These are phyloP conservation scores for Byssothecium circinans DNA, from an alignment of 2,329 filamentous ascomycete genomes.

Conservation along the genomic window DNA sequence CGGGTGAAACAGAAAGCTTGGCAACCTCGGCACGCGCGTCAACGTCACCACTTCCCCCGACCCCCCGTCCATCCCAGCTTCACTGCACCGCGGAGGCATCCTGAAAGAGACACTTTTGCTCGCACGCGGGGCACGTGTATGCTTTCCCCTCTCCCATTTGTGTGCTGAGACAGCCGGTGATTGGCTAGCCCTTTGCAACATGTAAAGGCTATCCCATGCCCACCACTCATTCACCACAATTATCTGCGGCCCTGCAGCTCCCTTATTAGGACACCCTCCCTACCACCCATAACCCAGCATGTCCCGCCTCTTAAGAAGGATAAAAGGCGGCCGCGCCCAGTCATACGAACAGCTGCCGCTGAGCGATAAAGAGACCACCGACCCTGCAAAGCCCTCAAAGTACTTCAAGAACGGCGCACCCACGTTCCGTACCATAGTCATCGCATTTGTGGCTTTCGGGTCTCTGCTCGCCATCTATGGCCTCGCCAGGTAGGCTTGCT, in stretches of 20 bases:
- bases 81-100: no score
- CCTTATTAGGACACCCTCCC: no score
- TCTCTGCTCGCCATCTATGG: constrained; percentile 26
- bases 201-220: constrained; percentile 8
- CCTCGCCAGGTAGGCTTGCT: constrained; percentile 23
- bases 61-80: neutral
- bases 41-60: neutral
- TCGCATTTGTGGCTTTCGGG: constrained; percentile 21
- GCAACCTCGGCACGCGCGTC: no score
- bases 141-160: neutral
- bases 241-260: no score
- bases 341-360: constrained; percentile 34
- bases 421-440: constrained; percentile 10
- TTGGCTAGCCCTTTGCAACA: constrained; percentile 1
- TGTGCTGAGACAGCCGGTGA: neutral
- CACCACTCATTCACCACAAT: no score
- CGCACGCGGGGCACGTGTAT: constrained; percentile 1
- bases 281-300: no score
- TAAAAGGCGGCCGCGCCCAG: constrained; percentile 25
- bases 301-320: constrained; percentile 32
- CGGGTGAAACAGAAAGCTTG: no score
- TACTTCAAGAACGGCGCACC: constrained; percentile 15
- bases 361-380: constrained; percentile 28
- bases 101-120: neutral
- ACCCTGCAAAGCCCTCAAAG: constrained; percentile 17